phyloP scores from a whole-genome alignment of 257 asterid genomes.

The Pogostemon cablin region DNA sequence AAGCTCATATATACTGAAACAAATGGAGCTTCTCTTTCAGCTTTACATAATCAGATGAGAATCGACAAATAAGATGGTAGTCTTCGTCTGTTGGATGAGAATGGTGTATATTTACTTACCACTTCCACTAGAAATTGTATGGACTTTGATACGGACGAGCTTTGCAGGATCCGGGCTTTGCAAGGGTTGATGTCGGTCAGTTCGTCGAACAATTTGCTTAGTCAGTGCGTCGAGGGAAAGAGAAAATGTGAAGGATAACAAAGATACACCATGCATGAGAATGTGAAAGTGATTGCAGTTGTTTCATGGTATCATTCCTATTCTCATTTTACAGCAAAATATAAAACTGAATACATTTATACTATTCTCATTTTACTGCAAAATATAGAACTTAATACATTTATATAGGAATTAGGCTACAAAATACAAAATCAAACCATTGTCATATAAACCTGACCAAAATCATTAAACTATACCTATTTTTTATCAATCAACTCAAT shows the following conservation, averaged over 20 bases:
- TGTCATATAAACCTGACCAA: too few relatives aligned
- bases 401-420: neutral
- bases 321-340: neutral
- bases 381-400: neutral
- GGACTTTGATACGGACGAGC: constrained; percentile 36
- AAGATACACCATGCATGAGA: neutral
- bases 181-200: too few relatives aligned
- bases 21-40: too few relatives aligned
- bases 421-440: neutral
- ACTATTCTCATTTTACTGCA: neutral
- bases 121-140: constrained; percentile 46
- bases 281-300: neutral
- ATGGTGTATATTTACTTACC: neutral
- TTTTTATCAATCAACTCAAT: too few relatives aligned
- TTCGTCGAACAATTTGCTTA: constrained; percentile 14
- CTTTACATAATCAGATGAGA: neutral
- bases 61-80: neutral
- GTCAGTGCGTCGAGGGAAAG: constrained; percentile 16
- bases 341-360: too few relatives aligned
- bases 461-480: too few relatives aligned
- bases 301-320: neutral
- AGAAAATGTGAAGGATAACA: neutral
- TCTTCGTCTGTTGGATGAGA: neutral
- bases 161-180: constrained; percentile 55
- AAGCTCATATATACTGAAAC: neutral